A percentile compares a stretch with the other conserved stretches of the same genome.
These are phyloP conservation scores for Flaveria brownii DNA, from an alignment of 129 eudicot species.

Conservation along the genomic window DNA sequence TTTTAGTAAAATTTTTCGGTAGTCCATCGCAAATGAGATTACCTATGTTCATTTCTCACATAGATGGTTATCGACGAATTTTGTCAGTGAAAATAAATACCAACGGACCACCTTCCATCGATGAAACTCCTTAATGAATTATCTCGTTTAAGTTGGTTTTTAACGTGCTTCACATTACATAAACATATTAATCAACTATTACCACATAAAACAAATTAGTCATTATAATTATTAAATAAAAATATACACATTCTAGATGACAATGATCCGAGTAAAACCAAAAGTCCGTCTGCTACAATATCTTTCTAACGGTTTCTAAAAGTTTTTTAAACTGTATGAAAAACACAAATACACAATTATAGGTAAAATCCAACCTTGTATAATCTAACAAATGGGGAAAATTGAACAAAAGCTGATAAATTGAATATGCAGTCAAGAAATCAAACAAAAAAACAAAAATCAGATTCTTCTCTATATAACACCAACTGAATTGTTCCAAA, in stretches of 20 bases:
- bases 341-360: not conserved
- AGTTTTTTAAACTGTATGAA: not conserved
- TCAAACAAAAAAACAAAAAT: constrained; percentile 35
- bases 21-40: no score
- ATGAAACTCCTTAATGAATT: no score
- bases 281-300: not conserved
- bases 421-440: constrained; percentile 28
- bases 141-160: no score
- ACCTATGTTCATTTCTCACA: no score
- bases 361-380: constrained; percentile 18
- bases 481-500: constrained; percentile 24
- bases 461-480: constrained; percentile 1
- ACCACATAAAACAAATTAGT: not conserved
- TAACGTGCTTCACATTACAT: not conserved
- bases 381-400: constrained; percentile 21
- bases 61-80: no score
- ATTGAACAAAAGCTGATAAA: constrained; percentile 21
- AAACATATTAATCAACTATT: not conserved
- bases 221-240: not conserved
- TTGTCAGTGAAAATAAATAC: no score
- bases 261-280: not conserved
- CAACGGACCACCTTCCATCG: no score
- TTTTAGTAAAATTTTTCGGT: no score
- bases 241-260: no score
- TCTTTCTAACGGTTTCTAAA: not conserved